Evolutionary conservation across 169 alveolate genomes (phyloP), one percentile per base, ranked within the genome.

Genomic region (Cryptosporidium canis): DNA sequence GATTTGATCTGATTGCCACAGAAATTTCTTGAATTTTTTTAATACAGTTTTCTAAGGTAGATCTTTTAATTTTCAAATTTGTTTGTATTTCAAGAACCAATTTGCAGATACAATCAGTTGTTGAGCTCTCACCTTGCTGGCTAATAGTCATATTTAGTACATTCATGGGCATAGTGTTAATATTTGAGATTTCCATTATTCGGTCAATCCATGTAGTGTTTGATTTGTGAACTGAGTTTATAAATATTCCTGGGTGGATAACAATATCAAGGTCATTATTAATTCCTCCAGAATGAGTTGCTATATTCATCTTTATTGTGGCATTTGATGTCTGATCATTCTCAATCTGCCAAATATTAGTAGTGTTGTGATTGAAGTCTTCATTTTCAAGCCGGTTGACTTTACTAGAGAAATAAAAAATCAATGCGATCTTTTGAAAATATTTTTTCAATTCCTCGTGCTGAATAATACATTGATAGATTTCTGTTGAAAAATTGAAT

Each of bases 71-170:
- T 1, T 41, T 64, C 41, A 77, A 41, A 33, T 61, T 61, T 45
- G 35, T 12, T 27, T 77, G 87, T 9, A 63, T 29, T 35, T 77
- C 87, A 35, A 43, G 24, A 37, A 58, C 72, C n/a, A 77, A 58
- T 41, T 14, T 58, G 16, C 87, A 77, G n/a, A 77, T 55, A 58
- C 87, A 77, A 24, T 61, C 31, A 5, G 9, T 51, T 5, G 53
- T 51, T 27, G 84, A 55, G 11, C 31, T 8, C 47, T 29, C 21
- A 33, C 48, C 67, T 4, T 47, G 21, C 1, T 70, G 14, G 12
- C 39, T 48, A 53, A 18, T 70, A 1, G 27, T 70, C 16, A 51
- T 14, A 51, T 51, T 51, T 51, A 51, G 9, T n/a, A 51, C 16
- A 51, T 51, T 51, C 63, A 51, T n/a, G 33, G 16, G 84, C 24